Conservation (phyloP, 306 rosid species). For the Citrullus amarus region DNA sequence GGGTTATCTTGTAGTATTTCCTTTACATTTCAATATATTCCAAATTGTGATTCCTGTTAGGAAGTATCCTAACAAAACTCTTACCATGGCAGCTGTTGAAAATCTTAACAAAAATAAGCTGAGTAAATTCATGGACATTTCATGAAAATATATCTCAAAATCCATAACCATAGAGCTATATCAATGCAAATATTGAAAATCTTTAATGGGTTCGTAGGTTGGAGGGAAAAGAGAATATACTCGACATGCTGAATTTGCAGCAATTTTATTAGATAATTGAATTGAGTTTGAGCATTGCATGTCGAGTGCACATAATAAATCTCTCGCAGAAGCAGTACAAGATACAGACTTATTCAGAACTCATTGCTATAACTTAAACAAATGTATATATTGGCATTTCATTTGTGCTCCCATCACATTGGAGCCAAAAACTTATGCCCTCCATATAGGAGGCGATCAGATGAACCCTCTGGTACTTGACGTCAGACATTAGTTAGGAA, state of each 20-base stretch:
- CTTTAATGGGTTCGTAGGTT: not conserved
- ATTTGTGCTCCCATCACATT: not conserved
- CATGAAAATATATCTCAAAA: not conserved
- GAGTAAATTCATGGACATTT: not conserved
- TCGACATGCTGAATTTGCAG: not conserved
- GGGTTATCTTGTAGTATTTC: no score
- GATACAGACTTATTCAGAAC: not conserved
- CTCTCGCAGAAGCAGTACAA: not conserved
- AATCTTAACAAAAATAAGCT: not conserved
- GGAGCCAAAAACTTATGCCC: not conserved
- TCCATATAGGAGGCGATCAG: not conserved
- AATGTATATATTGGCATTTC: not conserved
- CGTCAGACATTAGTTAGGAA: not conserved
- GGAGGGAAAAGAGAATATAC: not conserved
- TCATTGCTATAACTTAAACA: not conserved
- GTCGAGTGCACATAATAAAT: not conserved
- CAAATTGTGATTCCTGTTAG: no score
- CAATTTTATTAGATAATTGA: not conserved
- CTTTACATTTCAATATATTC: no score
- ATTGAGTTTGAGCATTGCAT: not conserved
- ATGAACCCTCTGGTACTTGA: not conserved
- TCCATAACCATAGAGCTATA: not conserved
- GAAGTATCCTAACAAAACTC: not conserved
- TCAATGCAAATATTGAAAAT: not conserved
- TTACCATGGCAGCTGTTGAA: not conserved